phyloP scores from a whole-genome alignment of 2,329 filamentous ascomycete genomes.

The Tolypocladium cylindrosporum region DNA sequence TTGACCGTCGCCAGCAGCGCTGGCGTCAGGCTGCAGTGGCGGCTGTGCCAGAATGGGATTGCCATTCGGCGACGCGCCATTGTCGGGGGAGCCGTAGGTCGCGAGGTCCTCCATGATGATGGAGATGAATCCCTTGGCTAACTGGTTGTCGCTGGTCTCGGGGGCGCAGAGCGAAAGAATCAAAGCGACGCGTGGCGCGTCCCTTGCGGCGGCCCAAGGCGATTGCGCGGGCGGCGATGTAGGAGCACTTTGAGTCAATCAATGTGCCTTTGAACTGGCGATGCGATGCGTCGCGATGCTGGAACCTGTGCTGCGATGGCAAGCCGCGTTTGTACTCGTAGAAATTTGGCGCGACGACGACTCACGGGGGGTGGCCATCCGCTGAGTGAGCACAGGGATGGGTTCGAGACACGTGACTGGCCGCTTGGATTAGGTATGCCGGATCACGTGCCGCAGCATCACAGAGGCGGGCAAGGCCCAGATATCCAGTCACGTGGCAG shows the following conservation, averaged over 20 bases:
- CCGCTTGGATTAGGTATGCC: not conserved
- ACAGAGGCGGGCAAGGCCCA: not conserved
- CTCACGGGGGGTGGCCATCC: constrained; percentile 2
- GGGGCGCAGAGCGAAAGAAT: constrained; percentile 2
- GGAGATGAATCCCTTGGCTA: not conserved
- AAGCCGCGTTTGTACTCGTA: constrained; percentile 17
- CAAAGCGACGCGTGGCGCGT: constrained; percentile 7
- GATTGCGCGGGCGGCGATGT: not conserved
- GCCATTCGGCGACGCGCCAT: constrained; percentile 44
- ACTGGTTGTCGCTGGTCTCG: constrained; percentile 5
- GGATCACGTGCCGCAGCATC: not conserved
- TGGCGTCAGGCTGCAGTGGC: constrained; percentile 35
- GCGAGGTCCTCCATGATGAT: constrained; percentile 47
- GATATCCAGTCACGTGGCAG: not conserved
- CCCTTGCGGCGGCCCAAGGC: not conserved
- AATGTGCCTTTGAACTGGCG: not conserved
- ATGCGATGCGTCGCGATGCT: constrained; percentile 13
- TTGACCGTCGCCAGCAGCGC: constrained; percentile 29
- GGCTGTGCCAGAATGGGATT: constrained; percentile 48
- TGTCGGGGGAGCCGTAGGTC: constrained; percentile 47
- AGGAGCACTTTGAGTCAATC: not conserved
- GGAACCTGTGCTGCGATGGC: constrained; percentile 15
- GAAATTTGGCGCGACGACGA: constrained; percentile 28
- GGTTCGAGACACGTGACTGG: not conserved
- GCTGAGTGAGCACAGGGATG: not conserved